Evolutionary conservation across 2,329 filamentous ascomycete species (phyloP), one percentile per base, ranked within the genome.

Genomic region (Fusarium sublunatum): DNA sequence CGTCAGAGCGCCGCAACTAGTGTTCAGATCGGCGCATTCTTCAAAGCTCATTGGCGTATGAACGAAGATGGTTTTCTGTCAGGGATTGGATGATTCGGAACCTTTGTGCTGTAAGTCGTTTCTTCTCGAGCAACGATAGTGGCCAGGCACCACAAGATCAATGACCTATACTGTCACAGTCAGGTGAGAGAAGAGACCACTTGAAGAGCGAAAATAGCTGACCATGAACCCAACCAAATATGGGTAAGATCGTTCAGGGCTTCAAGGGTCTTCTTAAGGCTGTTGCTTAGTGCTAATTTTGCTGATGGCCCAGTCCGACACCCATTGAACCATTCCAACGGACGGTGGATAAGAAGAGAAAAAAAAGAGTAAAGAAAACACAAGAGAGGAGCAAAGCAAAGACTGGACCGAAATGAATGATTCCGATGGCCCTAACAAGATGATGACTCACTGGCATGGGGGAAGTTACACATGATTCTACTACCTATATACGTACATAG

Each of bases 171-270:
- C 36, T 25, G 22, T 6, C 9, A 22, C n/a, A 36, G 11, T 13
- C 40, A 7, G 45, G 19, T 49, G 31, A 48, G 52, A 52, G 43
- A 54, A 45, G 10, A 24, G 28, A 25, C 9, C 32, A 26, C 15
- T 32, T 35, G 35, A 32, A 38, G 34, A 54, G 60, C 54, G 56
- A 50, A 53, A 43, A 19, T 19, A 19, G 59, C 31, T 31, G 54
- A 15, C 40, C 26, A 19, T 11, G 24, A 36, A 38, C 9, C 19
- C 9, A 9, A 25, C 19, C 9, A 9, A 28, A 31, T 56, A 13
- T 22, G 58, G 47, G 44, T 32, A 53, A 55, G 58, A 59, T 58
- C 43, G 46, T 35, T 46, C n/a, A 11, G 15, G 6, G 34, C 31
- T 52, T 53, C 25, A 26, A 29, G 61, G 35, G 35, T 51, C 28